Base-by-base conservation (phyloP, 768 basidiomycete genomes). In the Kwoniella bestiolae region DNA sequence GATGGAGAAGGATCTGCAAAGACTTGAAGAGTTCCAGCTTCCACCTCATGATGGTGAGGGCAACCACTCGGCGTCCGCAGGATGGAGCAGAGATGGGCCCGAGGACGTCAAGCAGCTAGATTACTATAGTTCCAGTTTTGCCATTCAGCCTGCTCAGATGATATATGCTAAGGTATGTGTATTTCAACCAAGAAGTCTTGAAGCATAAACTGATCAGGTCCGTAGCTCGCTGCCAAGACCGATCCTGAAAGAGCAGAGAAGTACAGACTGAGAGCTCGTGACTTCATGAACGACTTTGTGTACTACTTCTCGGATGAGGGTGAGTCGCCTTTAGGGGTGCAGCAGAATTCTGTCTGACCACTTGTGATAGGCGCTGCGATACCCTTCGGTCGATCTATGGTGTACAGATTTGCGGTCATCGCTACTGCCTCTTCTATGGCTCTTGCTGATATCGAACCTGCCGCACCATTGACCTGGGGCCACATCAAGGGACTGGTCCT, bases 11-110 rank as follows among this genome's bases (percentile, higher is more conserved):
- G 89, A 91, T 72, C 83, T 91, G 28, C 87, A 89, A 70, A 87
- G 90, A 71, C 85, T 90, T 29, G 89, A 91, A 73, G 90, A 89
- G 2, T 91, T 90, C 82, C 90, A 91, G 78, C 86, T 90, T 60
- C 59, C 65, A 1, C 55, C 62, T 45, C 70, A 76, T 62, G 59
- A 47, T 16, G 41, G 70, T 0, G 60, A 60, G 5, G 73, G 79
- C 9, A 86, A 86, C 11, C 85, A 86, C 25, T 56, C 65, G 3
- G 75, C 60, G 5, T 74, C 72, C 23, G 65, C 58, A 21, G 89
- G 89, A 6, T 91, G 89, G 90, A 89, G 88, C 23, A 83, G 89
- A 63, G 90, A 91, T 79, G 89, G 89, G 0, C 90, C 89, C 0
- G 88, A 88, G 70, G 89, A 89, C 12, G 87, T 90, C 6, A 83